Percentiles rank a stretch among this genome's conserved stretches.
phyloP scores from a whole-genome alignment of 179 eudicot species.

The Silene coronaria region DNA sequence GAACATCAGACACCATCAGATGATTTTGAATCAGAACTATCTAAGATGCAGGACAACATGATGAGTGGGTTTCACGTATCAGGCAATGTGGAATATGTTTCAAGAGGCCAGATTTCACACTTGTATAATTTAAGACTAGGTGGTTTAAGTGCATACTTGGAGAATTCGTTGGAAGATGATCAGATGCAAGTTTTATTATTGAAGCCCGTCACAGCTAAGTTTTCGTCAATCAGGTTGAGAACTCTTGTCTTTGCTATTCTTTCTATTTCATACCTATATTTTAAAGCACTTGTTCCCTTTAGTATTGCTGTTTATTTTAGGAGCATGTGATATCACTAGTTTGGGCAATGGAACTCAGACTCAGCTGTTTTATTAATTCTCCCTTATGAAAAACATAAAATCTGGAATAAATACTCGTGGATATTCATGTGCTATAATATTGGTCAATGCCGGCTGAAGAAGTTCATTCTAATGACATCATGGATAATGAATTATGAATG shows the following conservation, averaged over 20 bases:
- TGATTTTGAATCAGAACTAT: slow-evolving; percentile 32
- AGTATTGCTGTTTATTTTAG: background rate
- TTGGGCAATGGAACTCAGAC: slow-evolving; percentile 10
- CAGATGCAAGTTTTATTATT: slow-evolving; percentile 37
- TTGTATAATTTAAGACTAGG: slow-evolving; percentile 34
- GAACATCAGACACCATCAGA: slow-evolving; percentile 27
- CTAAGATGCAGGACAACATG: slow-evolving; percentile 33
- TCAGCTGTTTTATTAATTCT: background rate
- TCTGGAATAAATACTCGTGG: background rate
- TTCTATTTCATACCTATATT: background rate
- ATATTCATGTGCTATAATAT: background rate
- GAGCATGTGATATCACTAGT: slow-evolving; percentile 9
- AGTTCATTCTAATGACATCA: background rate
- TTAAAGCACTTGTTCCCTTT: background rate
- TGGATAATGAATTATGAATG: background rate
- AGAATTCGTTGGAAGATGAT: slow-evolving; percentile 39
- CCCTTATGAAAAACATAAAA: background rate
- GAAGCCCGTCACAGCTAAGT: slow-evolving; percentile 41
- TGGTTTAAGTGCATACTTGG: slow-evolving; percentile 63
- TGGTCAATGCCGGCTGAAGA: background rate
- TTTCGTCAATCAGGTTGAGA: slow-evolving; percentile 51
- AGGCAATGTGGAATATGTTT: slow-evolving; percentile 34
- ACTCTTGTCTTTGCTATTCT: slow-evolving; percentile 17
- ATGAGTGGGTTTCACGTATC: slow-evolving; percentile 24
- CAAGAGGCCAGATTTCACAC: slow-evolving; percentile 40